Evolutionary conservation across 306 rosid species (phyloP).

Genomic region (Senna tora): DNA sequence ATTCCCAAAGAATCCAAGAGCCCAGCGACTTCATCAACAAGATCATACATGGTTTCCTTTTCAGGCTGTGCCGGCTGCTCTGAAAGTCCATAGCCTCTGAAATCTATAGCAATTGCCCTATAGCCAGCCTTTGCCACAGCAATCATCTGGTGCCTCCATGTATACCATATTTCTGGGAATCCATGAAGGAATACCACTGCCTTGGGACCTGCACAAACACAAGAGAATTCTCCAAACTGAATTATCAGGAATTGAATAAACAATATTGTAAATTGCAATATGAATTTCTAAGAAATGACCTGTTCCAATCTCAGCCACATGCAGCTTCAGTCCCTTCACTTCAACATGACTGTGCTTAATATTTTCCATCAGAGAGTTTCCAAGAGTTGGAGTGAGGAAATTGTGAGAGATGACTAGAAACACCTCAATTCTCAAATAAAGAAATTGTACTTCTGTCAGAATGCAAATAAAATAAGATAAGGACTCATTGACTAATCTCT

Average conservation of each 20-base stretch:
- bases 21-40: conserved; percentile 51
- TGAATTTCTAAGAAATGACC: conserved; percentile 8
- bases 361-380: conserved; percentile 52
- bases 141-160: conserved; percentile 81
- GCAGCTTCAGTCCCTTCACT: conserved; percentile 70
- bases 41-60: conserved; percentile 49
- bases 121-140: conserved; percentile 68
- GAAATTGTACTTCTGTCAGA: too few species aligned
- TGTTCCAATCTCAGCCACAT: conserved; percentile 68
- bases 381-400: too few species aligned
- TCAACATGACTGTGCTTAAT: conserved; percentile 58
- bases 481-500: too few species aligned
- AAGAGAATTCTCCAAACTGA: neutral
- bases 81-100: conserved; percentile 82
- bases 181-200: conserved; percentile 78
- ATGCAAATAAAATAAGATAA: too few species aligned
- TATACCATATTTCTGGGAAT: conserved; percentile 82
- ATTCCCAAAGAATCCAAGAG: conserved; percentile 63
- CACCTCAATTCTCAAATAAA: too few species aligned
- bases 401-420: neutral
- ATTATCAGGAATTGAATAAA: too few species aligned
- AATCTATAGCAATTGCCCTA: conserved; percentile 69
- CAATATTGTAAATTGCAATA: neutral
- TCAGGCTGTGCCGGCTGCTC: conserved; percentile 60
- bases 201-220: conserved; percentile 52